Percentiles rank a stretch among this genome's conserved stretches.
Evolutionary conservation across 139 green algal genomes (phyloP).

Genomic region (Yamagishiella unicocca): DNA sequence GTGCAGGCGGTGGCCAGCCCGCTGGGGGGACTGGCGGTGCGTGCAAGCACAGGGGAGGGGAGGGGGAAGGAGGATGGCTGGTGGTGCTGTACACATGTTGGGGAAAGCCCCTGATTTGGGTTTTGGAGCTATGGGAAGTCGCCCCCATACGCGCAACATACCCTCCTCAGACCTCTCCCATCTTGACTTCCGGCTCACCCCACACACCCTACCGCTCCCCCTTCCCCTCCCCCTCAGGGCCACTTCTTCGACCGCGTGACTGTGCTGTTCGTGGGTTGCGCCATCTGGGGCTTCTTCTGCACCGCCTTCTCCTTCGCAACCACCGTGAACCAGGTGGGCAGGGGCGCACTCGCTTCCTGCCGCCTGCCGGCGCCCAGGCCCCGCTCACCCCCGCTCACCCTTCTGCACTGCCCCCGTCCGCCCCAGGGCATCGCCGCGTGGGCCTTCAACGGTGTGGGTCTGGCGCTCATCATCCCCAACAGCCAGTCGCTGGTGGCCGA

Average conservation of each 20-base stretch:
- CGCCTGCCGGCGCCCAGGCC: too few relatives aligned
- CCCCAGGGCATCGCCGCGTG: constrained; percentile 55
- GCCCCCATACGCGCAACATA: too few relatives aligned
- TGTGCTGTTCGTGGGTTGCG: constrained; percentile 76
- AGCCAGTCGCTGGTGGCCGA: constrained; percentile 77
- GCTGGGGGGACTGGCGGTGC: constrained; percentile 43
- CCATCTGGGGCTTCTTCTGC: constrained; percentile 83
- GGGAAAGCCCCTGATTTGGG: too few relatives aligned
- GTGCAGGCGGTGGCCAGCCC: constrained; percentile 45
- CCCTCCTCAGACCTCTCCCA: too few relatives aligned
- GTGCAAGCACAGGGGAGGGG: not conserved
- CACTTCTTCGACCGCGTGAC: constrained; percentile 61
- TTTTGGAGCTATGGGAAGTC: too few relatives aligned
- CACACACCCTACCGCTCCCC: too few relatives aligned
- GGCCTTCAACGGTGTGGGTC: constrained; percentile 80
- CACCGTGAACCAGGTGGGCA: constrained; percentile 65
- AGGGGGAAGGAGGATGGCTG: not conserved
- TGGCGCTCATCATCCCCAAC: constrained; percentile 82
- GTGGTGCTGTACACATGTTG: too few relatives aligned
- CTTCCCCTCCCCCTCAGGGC: not conserved
- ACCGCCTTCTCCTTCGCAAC: constrained; percentile 68
- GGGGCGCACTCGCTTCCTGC: too few relatives aligned
- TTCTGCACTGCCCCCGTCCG: not conserved
- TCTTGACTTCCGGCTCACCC: not conserved
- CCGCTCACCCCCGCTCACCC: not conserved